Evolutionary conservation across 108 stramenopile species (phyloP).

Genomic region (Cylindrotheca closterium): DNA sequence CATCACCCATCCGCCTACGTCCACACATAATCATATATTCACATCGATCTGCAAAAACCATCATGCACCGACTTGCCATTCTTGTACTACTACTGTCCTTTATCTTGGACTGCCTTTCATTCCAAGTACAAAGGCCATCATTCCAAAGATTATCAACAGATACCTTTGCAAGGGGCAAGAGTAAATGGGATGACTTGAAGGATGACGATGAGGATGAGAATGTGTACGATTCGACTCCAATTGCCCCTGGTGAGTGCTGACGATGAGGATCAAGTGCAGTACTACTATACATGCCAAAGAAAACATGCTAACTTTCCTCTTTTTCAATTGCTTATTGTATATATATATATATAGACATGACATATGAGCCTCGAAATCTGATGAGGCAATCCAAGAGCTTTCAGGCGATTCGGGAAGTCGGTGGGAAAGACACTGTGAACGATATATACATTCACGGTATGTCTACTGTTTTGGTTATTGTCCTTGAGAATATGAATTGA

Average conservation of each 20-base stretch:
- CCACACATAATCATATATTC: no score
- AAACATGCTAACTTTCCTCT: no score
- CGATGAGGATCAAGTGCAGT: not conserved
- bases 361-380: conserved; percentile 66
- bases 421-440: conserved; percentile 62
- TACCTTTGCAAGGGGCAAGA: not conserved
- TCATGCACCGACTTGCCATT: no score
- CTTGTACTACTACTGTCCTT: no score
- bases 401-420: conserved; percentile 60
- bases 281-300: not conserved
- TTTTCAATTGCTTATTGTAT: no score
- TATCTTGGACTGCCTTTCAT: no score
- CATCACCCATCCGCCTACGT: no score
- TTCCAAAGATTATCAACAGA: no score
- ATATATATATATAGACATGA: conserved; percentile 83
- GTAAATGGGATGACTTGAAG: not conserved
- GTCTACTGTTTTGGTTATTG: no score
- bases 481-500: no score
- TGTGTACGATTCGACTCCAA: not conserved
- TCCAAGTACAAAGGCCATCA: no score
- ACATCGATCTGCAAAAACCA: no score
- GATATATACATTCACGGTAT: conserved; percentile 87
- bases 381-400: conserved; percentile 64
- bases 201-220: not conserved
- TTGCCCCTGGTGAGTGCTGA: not conserved